Evolutionary conservation across 768 basidiomycete genomes (phyloP), one percentile per base, ranked within the genome.

Genomic region (Strobilomyces echinocephalus): DNA sequence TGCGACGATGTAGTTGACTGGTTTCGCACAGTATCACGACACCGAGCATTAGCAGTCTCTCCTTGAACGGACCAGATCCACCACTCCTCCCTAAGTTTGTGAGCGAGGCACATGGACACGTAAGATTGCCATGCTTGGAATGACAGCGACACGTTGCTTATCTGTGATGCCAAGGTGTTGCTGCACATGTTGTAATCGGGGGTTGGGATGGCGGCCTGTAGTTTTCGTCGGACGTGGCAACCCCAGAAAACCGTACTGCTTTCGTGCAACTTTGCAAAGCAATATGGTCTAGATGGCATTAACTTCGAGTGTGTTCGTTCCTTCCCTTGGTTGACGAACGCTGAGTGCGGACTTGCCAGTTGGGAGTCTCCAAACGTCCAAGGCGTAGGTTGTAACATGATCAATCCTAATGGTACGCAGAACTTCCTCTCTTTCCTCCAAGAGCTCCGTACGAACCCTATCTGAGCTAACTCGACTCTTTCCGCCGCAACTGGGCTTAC

Each of bases 401-500:
- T 85, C 52, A 68, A 66, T 20, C 7, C 44, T 1, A 54, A 76
- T 49, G 95, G 97, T 65, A 80, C 84, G 0, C n/a, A n/a, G n/a
- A n/a, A 97, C 69, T 90, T 87, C 70, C 79, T 95, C 28, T 57
- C 71, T 4, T 91, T 95, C n/a, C n/a, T 97, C 11, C 75, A 84
- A 59, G 77, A 79, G 35, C 80, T 95, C 20, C 82, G 88, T 41
- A 56, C 59, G 9, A 72, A 80, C 34, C 71, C 84, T 10, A 73
- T 77, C 1, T 74, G 77, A 0, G 61, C 74, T 4, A 77, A 79
- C 2, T 66, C 90, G 43, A 82, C 82, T n/a, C 71, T 95, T 38
- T 84, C 88, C 10, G 83, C 84, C 5, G 86, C 91, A 2, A 77
- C 79, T n/a, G 73, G 80, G 43, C 72, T 86, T 49, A 75, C 67